A percentile compares a stretch with the other conserved stretches of the same genome.
Evolutionary conservation across 805 yeast genomes (phyloP).

Genomic region (Nakazawaea ambrosiae): DNA sequence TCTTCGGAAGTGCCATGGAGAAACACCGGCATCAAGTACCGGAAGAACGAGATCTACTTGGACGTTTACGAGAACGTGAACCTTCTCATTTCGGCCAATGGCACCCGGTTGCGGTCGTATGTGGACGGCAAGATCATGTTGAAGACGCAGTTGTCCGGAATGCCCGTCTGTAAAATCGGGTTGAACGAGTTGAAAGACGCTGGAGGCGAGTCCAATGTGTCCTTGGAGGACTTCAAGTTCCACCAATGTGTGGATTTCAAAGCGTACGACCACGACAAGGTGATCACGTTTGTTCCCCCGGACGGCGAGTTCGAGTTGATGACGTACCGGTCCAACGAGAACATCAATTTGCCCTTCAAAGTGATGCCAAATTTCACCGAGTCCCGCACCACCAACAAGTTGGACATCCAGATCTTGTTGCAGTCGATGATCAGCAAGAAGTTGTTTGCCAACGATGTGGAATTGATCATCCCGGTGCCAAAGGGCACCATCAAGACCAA

Average conservation of each 20-base stretch:
- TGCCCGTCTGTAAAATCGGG: conserved; percentile 80
- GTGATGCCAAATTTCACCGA: conserved; percentile 47
- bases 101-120: conserved; percentile 57
- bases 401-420: conserved; percentile 54
- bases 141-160: conserved; percentile 69
- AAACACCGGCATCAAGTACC: conserved; percentile 58
- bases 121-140: conserved; percentile 72
- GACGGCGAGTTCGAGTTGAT: conserved; percentile 83
- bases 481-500: conserved; percentile 44
- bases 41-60: conserved; percentile 73
- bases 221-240: conserved; percentile 71
- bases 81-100: conserved; percentile 58
- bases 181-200: conserved; percentile 43
- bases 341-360: conserved; percentile 63
- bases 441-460: conserved; percentile 56
- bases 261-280: conserved; percentile 56
- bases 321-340: conserved; percentile 57
- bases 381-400: conserved; percentile 17
- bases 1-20: conserved; percentile 57
- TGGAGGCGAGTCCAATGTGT: conserved; percentile 28
- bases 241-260: conserved; percentile 80
- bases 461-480: conserved; percentile 64
- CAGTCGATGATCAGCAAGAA: conserved; percentile 56
- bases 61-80: conserved; percentile 73
- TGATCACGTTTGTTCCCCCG: conserved; percentile 75